Evolutionary conservation across 352 stramenopile genomes (phyloP).

Genomic region (Globisporangium okanoganense): DNA sequence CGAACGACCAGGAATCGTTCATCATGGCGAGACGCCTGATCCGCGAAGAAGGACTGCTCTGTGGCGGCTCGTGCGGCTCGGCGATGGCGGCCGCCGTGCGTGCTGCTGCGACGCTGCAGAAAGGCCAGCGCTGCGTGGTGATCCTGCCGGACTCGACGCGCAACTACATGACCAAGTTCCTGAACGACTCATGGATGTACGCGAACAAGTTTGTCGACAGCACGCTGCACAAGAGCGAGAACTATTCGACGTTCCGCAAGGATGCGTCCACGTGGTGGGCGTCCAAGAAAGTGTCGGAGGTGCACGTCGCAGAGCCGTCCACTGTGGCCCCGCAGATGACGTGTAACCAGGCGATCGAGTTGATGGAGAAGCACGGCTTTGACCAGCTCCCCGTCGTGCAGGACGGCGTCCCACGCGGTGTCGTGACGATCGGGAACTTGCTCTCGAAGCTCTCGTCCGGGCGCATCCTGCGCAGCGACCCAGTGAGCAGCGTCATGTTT

Average conservation of each 20-base stretch:
- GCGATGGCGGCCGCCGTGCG: constrained; percentile 83
- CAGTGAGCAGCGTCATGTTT: constrained; percentile 93
- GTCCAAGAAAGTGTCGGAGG: constrained; percentile 88
- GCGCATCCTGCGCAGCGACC: constrained; percentile 81
- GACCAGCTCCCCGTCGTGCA: constrained; percentile 77
- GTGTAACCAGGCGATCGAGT: constrained; percentile 92
- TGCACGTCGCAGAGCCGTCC: constrained; percentile 86
- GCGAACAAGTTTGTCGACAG: constrained; percentile 80
- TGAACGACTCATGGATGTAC: constrained; percentile 95
- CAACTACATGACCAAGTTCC: constrained; percentile 99
- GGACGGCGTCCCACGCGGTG: constrained; percentile 73
- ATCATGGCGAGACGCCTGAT: constrained; percentile 93
- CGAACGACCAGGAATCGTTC: constrained; percentile 91
- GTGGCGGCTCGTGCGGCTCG: constrained; percentile 92
- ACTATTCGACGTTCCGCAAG: constrained; percentile 16
- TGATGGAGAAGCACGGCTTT: constrained; percentile 92
- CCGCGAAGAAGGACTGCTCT: constrained; percentile 94
- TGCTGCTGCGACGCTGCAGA: constrained; percentile 81
- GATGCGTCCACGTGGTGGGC: constrained; percentile 90
- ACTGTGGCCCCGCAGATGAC: constrained; percentile 90
- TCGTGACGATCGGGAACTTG: constrained; percentile 96
- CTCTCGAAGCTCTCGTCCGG: constrained; percentile 89
- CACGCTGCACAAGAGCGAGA: constrained; percentile 40
- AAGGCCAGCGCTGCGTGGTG: constrained; percentile 92
- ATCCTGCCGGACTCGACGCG: constrained; percentile 94